phyloP scores from a whole-genome alignment of 2,329 filamentous ascomycete genomes.

The Colletotrichum agaves region DNA sequence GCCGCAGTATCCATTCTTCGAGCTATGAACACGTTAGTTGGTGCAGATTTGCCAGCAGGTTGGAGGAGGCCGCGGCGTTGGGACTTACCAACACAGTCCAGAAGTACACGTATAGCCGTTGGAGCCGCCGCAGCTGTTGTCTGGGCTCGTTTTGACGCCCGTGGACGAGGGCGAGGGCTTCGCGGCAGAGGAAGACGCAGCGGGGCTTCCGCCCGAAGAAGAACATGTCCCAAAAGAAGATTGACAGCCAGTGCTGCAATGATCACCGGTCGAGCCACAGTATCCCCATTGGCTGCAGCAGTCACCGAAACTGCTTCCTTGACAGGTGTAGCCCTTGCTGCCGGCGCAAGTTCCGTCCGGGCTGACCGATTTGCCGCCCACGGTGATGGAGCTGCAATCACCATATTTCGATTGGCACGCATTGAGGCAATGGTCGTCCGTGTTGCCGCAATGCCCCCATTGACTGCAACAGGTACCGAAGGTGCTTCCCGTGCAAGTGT shows the following conservation, averaged over 20 bases:
- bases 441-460: constrained; percentile 39
- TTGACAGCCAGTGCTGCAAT: constrained; percentile 37
- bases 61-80: not conserved
- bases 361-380: constrained; percentile 19
- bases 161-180: constrained; percentile 17
- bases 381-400: constrained; percentile 34
- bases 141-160: constrained; percentile 36
- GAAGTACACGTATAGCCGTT: constrained; percentile 51
- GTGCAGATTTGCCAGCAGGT: not conserved
- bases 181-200: constrained; percentile 14
- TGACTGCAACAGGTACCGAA: constrained; percentile 38
- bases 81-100: constrained; percentile 35
- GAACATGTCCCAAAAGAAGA: constrained; percentile 25
- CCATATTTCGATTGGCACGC: constrained; percentile 37
- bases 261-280: constrained; percentile 37
- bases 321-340: constrained; percentile 20
- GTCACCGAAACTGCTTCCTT: constrained; percentile 22
- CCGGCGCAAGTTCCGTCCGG: constrained; percentile 29
- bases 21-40: not conserved
- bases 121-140: constrained; percentile 54
- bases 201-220: constrained; percentile 8
- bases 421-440: constrained; percentile 35
- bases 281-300: constrained; percentile 40
- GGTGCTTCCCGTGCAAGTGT: constrained; percentile 50
- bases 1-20: constrained; percentile 37